A percentile compares a stretch with the other conserved stretches of the same genome.
phyloP scores from a whole-genome alignment of 75 land plant genomes.

The Cupressus sempervirens region DNA sequence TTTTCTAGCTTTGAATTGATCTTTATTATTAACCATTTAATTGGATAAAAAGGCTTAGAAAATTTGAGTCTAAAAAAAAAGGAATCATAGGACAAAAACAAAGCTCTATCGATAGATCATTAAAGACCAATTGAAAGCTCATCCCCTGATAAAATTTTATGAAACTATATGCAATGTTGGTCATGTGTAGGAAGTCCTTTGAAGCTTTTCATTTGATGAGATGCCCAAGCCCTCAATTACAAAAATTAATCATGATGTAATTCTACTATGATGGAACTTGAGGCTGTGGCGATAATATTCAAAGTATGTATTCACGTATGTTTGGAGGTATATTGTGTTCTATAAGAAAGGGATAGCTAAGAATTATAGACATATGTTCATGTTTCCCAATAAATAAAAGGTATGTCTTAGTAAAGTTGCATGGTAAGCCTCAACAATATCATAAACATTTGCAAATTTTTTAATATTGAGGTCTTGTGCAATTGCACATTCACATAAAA shows the following conservation, averaged over 20 bases:
- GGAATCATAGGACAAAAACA: neutral
- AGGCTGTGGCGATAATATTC: conserved; percentile 64
- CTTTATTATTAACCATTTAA: neutral
- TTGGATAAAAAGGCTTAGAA: neutral
- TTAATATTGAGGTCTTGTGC: too few species aligned
- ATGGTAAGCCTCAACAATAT: conserved; percentile 83
- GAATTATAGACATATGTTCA: conserved; percentile 48
- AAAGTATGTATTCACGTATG: conserved; percentile 57
- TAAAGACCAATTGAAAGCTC: neutral
- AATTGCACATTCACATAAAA: conserved; percentile 78
- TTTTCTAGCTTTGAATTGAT: neutral
- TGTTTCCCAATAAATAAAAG: conserved; percentile 73
- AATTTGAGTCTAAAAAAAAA: neutral
- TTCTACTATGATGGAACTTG: neutral
- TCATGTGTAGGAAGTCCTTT: neutral
- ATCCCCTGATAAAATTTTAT: neutral
- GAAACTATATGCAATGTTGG: neutral
- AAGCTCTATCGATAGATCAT: neutral
- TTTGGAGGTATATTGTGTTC: conserved; percentile 81
- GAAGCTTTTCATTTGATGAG: neutral
- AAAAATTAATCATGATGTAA: neutral
- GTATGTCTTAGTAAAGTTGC: conserved; percentile 74
- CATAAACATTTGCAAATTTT: conserved; percentile 76
- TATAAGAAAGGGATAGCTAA: conserved; percentile 65
- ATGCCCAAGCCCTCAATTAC: neutral